These are phyloP conservation scores for Coffea canephora DNA, from an alignment of 257 asterid species.

Conservation along the genomic window DNA sequence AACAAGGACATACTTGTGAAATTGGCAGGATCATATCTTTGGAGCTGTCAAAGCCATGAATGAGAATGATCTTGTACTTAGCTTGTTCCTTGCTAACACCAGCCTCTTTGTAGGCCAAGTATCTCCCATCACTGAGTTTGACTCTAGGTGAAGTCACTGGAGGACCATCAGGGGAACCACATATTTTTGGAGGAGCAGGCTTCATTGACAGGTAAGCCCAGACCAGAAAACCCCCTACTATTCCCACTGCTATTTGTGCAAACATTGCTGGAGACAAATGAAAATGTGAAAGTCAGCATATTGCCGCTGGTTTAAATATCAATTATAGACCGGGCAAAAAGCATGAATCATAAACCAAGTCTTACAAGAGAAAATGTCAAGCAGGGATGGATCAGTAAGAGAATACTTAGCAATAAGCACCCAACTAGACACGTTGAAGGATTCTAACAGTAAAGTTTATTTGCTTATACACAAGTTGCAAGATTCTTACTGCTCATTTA, in stretches of 20 bases:
- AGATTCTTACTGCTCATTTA: too few species aligned
- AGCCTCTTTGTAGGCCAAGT: constrained; percentile 68
- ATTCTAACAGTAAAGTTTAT: not conserved
- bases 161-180: constrained; percentile 81
- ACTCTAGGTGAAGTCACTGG: constrained; percentile 65
- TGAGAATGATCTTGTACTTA: constrained; percentile 49
- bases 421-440: too few species aligned
- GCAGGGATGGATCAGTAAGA: not conserved
- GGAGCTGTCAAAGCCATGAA: constrained; percentile 68
- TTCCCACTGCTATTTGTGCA: constrained; percentile 48
- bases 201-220: constrained; percentile 52
- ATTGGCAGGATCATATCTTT: constrained; percentile 54
- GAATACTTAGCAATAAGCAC: not conserved
- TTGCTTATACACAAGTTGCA: too few species aligned
- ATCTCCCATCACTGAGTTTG: constrained; percentile 68
- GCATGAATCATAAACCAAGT: not conserved
- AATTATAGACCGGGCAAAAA: not conserved
- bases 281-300: not conserved
- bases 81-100: constrained; percentile 68
- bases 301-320: not conserved
- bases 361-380: not conserved
- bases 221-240: constrained; percentile 40
- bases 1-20: constrained; percentile 44
- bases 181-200: constrained; percentile 63
- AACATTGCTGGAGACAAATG: constrained; percentile 47